Base-by-base conservation (phyloP, 2,329 filamentous ascomycete genomes). In the Botrytis cinerea region DNA sequence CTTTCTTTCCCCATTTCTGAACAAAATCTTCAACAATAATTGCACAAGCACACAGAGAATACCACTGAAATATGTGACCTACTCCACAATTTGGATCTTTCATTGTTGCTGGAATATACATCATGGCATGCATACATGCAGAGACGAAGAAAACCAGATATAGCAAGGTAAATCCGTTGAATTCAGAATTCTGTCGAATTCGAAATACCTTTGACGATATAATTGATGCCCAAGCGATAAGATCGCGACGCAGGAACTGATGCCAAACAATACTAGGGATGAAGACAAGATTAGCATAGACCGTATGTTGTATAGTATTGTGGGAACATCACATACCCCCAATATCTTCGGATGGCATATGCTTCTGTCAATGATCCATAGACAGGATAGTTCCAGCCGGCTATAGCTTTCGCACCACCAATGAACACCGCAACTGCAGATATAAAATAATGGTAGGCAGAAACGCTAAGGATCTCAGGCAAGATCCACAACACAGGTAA, bases 171-270 rank as follows among this genome's bases (percentile, higher is more conserved):
- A 61, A 40, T 51, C 40, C 48, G 40, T 61, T 61, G 12, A 40
- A 48, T 35, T 38, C 40, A 32, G 25, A 62, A 38, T 48, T 61
- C 16, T 22, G 57, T 10, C 43, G 59, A 43, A 71, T 43, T 18
- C 32, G 69, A 51, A 71, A 61, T 71, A 71, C 28, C 25, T 40
- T 71, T 35, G 45, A 62, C 40, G 69, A 62, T 25, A 71, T 71
- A 2, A 71, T 28, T 28, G 54, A 62, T 35, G 40, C 54, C 43
- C 68, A 70, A 62, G 28, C 25, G 43, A 70, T 48, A 14, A 61
- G 16, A 46, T 28, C 43, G 32, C 16, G 14, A 35, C 68, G 57
- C 20, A 48, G 12, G 14, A 61, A 61, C 22, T 46, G 28, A 18
- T 62, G 54, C 57, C 69, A 71, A 16, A 71, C 22, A 14, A 38